Base-by-base conservation (phyloP, 371 early-diverging fungal species). In the Mortierella sp. region DNA sequence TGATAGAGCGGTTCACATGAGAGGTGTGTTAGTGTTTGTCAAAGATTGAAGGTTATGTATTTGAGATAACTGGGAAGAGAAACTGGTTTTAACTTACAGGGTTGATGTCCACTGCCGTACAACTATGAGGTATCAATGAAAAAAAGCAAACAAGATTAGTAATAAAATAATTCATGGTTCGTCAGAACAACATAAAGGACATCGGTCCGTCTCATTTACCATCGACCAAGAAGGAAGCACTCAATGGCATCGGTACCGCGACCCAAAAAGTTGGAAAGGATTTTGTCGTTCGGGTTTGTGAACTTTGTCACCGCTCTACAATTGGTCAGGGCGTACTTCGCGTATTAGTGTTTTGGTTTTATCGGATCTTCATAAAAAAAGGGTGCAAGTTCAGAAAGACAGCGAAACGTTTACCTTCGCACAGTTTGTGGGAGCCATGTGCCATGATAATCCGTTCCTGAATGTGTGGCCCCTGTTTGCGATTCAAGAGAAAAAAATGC, bases 371-470 rank as follows among this genome's bases (percentile, higher is more conserved):
- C 57, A 11, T 14, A 14, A 24, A 58, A 4, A 70, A 28, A 14
- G n/a, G 13, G 1, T 13, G 34, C 58, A 3, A 3, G 44, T 3
- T 38, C 24, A 38, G 16, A 31, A 38, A 34, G 19, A 54, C 28
- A 45, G 45, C 24, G 42, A 19, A 24, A n/a, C n/a, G n/a, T 26
- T 72, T 89, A 93, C 94, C 94, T 91, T 63, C 97, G 91, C 28
- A 97, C 97, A 3, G 96, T 95, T 82, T 98, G 98, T 7, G 98
- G 97, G 21, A 98, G 90, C 98, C 98, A 98, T 0, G 97, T 97
- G n/a, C 96, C 97, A 84, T 97, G 97, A 80, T 97, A 97, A 87
- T 98, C 97, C 11, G 95, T 94, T 19, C 97, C 97, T 9, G 96
- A 96, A 89, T 98, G 97, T 13, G 97, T 92, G 6, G 96, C 97